Base-by-base conservation (phyloP, 768 basidiomycete genomes). In the Lentinula sp. region DNA sequence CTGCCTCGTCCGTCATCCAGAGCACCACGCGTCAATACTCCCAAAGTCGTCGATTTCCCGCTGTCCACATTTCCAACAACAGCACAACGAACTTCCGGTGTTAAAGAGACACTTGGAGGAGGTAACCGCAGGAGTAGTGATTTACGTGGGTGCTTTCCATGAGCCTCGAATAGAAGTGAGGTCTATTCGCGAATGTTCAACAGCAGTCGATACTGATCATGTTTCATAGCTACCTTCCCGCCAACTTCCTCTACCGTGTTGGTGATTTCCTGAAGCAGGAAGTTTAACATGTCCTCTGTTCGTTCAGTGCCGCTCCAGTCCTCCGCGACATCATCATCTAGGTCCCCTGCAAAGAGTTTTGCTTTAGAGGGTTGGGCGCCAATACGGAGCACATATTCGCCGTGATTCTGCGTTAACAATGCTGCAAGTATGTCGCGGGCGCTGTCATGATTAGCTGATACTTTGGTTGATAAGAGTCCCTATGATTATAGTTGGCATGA, bases 61-160 rank as follows among this genome's bases (percentile, higher is more conserved):
- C 91, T 90, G 69, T 92, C 90, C 33, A 95, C 93, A 69, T 97
- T 98, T 3, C 97, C 97, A 5, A 98, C 93, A 2, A 97, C 95
- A 0, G 96, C 95, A 66, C 95, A 93, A 36, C 97, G 84, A 1
- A 97, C 93, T 74, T 99, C 96, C 6, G 91, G 88, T n/a, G 87
- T 90, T 42, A 85, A 73, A 20, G 89, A 84, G 2, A 93, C 86
- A 67, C 80, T 87, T 4, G 83, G 83, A 43, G 91, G 88, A 61
- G 90, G 92, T 61, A 94, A 72, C 62, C 92, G 84, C 60, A 93
- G 71, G 32, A 94, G 74, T 16, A 90, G 71, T 10, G 84, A 78
- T 28, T 78, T 76, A 61, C 89, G 80, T 37, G 86, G 81, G 69
- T 83, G 81, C 4, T n/a, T 46, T 3, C 71, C 74, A 59, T 71